Percentiles rank a stretch among this genome's conserved stretches.
Conservation (phyloP, 495 filamentous ascomycete species). For the Tricharina praecox region DNA sequence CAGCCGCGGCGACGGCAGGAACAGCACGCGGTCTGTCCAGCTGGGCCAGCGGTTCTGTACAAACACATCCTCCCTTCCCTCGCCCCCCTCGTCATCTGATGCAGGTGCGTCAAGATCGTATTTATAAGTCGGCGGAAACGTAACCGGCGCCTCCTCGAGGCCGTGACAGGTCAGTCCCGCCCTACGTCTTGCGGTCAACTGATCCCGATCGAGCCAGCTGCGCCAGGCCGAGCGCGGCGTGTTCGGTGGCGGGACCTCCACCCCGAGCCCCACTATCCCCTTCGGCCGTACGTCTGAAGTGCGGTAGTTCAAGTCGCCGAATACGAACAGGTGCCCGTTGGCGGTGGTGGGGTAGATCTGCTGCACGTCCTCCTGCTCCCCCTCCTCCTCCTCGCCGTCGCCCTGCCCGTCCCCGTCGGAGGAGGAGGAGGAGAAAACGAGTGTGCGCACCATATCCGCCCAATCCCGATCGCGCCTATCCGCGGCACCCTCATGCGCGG, state of each 20-base stretch:
- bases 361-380: conserved; percentile 8
- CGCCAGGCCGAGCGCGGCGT: neutral
- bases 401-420: too few species aligned
- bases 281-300: conserved; percentile 45
- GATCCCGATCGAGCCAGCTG: conserved; percentile 53
- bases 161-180: conserved; percentile 55
- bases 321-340: conserved; percentile 43
- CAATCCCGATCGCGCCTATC: conserved; percentile 67
- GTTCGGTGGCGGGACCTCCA: neutral
- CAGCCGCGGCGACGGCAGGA: conserved; percentile 32
- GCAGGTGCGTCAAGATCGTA: conserved; percentile 32
- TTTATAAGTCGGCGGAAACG: conserved; percentile 90
- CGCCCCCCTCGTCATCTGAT: too few species aligned
- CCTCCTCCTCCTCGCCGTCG: too few species aligned
- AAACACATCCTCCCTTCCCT: conserved; percentile 34
- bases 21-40: conserved; percentile 89
- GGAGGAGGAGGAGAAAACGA: too few species aligned
- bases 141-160: conserved; percentile 52
- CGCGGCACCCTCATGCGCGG: conserved; percentile 60
- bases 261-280: too few species aligned
- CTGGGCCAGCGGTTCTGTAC: conserved; percentile 59
- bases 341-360: conserved; percentile 4
- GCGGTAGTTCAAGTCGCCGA: conserved; percentile 91
- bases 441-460: conserved; percentile 56
- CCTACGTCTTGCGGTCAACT: conserved; percentile 51